Base-by-base conservation (phyloP, 176 grass and related monocot genomes). In the Oryza nivara region DNA sequence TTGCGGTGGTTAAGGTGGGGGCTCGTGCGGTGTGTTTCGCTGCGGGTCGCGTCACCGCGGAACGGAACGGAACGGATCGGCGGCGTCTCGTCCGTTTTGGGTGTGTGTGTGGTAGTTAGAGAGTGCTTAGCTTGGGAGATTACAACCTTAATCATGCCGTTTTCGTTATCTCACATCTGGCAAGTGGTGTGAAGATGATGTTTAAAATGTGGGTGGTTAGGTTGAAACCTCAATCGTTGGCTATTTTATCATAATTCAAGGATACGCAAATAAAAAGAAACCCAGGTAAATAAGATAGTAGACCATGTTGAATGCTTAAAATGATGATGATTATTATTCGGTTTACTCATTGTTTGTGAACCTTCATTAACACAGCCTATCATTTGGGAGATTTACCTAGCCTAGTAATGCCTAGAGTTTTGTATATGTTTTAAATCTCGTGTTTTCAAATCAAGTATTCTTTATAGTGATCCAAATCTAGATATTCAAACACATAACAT, bases 1-100 rank as follows among this genome's bases (percentile, higher is more conserved):
- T 10, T 11, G 35, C 25, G 48, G 64, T 86, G 30, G 84, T 86
- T 73, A 81, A 13, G 54, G 54, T 58, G 23, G 60, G 76, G 70
- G 14, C 45, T 16, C 40, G 38, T 41, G 40, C 45, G 41, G 15
- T 28, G 84, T 44, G 38, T 46, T n/a, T 58, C 19, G 5, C 54
- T n/a, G 20, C 0, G 74, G 74, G 7, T 81, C 63, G 16, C 16
- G 47, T 75, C 71, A 87, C 71, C 35, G 7, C 35, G 2, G 1
- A 73, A 80, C 49, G 49, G 66, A 60, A 54, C 32, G 30, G 16
- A 30, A 4, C 3, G 0, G n/a, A 44, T 7, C 9, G 9, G 43
- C 43, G 43, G 43, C 9, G 43, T 44, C 43, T 44, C 43, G 9
- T 44, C 47, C 12, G 40, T 12, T 14, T 49, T 49, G 14, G 76